These are phyloP conservation scores for Tylopilus cervinicoccineus DNA, from an alignment of 768 basidiomycete species.

Conservation along the genomic window DNA sequence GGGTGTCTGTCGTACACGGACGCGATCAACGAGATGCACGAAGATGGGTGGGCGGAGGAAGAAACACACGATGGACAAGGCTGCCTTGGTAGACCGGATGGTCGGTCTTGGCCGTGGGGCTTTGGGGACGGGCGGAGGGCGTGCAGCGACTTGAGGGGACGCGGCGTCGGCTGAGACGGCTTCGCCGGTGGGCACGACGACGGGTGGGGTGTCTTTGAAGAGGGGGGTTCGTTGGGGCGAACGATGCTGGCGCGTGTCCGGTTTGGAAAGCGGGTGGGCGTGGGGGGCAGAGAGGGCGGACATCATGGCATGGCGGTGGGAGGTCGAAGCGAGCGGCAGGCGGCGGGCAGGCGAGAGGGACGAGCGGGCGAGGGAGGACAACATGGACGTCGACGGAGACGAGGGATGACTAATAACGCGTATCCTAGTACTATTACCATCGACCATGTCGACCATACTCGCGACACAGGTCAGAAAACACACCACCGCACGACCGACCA, in stretches of 20 bases:
- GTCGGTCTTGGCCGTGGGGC: conserved; percentile 59
- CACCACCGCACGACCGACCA: conserved; percentile 73
- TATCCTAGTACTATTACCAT: too few species aligned
- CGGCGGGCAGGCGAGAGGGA: background rate
- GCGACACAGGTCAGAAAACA: conserved; percentile 51
- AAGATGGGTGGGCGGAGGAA: background rate
- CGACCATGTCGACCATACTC: conserved; percentile 30
- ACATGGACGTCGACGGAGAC: conserved; percentile 16
- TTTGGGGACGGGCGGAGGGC: conserved; percentile 67
- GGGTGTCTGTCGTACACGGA: conserved; percentile 55
- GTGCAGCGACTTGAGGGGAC: conserved; percentile 68
- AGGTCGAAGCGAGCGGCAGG: conserved; percentile 1
- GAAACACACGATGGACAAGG: conserved; percentile 61
- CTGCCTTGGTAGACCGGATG: conserved; percentile 71
- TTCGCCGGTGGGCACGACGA: conserved; percentile 44
- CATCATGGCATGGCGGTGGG: conserved; percentile 60
- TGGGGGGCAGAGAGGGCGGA: conserved; percentile 45
- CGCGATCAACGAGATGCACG: background rate
- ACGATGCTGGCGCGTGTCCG: conserved; percentile 16
- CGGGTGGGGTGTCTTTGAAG: conserved; percentile 46
- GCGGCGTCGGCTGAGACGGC: conserved; percentile 54
- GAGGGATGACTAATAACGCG: conserved; percentile 20
- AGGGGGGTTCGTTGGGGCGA: conserved; percentile 9
- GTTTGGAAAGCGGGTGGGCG: conserved; percentile 24
- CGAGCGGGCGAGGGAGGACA: conserved; percentile 16